These are phyloP conservation scores for Seiridium cupressi DNA, from an alignment of 2,329 filamentous ascomycete species.

Conservation along the genomic window DNA sequence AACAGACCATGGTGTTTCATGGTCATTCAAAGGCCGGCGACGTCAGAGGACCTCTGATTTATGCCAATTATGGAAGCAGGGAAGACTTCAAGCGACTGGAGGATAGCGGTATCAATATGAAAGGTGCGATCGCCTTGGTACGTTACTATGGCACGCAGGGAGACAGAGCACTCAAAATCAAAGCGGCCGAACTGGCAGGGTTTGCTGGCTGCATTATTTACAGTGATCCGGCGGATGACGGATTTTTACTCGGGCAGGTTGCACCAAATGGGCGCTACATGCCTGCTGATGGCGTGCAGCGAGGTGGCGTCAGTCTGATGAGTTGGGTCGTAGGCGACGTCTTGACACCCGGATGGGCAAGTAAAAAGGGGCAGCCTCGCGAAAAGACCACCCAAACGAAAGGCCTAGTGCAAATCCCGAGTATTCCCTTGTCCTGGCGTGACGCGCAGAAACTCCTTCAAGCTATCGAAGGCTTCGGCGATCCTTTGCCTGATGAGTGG, in stretches of 20 bases:
- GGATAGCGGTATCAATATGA: slow-evolving; percentile 69
- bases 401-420: slow-evolving; percentile 80
- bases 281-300: slow-evolving; percentile 78
- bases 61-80: slow-evolving; percentile 86
- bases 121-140: slow-evolving; percentile 81
- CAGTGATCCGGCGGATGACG: slow-evolving; percentile 84
- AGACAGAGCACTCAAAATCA: slow-evolving; percentile 79
- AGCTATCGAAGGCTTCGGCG: slow-evolving; percentile 72
- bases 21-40: slow-evolving; percentile 85
- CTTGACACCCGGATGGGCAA: slow-evolving; percentile 85
- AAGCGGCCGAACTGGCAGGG: slow-evolving; percentile 82
- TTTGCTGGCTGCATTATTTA: slow-evolving; percentile 89
- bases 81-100: slow-evolving; percentile 76
- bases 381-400: slow-evolving; percentile 68
- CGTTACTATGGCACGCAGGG: slow-evolving; percentile 73
- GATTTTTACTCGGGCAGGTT: slow-evolving; percentile 68
- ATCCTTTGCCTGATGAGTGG: slow-evolving; percentile 69
- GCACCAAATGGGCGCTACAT: slow-evolving; percentile 78
- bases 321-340: slow-evolving; percentile 87
- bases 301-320: slow-evolving; percentile 76
- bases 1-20: slow-evolving; percentile 80
- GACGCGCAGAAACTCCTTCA: slow-evolving; percentile 81
- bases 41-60: slow-evolving; percentile 82
- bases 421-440: slow-evolving; percentile 84
- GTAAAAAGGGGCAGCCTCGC: slow-evolving; percentile 62